Percentiles rank a stretch among this genome's conserved stretches.
These are phyloP conservation scores for Coix lacrymajobi DNA, from an alignment of 176 grass and related monocot species.

Conservation along the genomic window DNA sequence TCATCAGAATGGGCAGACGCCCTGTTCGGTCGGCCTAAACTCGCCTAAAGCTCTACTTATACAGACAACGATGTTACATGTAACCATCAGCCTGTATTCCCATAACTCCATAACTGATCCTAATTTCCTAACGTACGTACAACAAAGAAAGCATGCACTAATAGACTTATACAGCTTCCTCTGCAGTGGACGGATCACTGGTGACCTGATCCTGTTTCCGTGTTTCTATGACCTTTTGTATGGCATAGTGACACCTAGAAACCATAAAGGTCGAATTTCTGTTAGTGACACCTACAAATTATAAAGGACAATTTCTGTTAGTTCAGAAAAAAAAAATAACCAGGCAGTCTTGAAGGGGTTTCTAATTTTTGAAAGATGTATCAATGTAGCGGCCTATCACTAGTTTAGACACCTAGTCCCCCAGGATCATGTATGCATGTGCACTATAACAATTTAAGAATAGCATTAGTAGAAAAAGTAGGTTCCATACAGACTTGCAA, in stretches of 20 bases:
- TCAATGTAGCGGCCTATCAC: too few relatives aligned
- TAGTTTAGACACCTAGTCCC: too few relatives aligned
- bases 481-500: too few relatives aligned
- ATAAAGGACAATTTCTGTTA: constrained; percentile 18
- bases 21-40: background rate
- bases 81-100: background rate
- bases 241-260: constrained; percentile 78
- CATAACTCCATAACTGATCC: background rate
- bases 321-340: background rate
- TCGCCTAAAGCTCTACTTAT: constrained; percentile 9
- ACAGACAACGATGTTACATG: background rate
- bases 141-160: background rate
- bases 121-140: background rate
- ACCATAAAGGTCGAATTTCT: background rate
- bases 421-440: too few relatives aligned
- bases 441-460: too few relatives aligned
- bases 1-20: background rate
- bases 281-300: too few relatives aligned
- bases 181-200: constrained; percentile 28
- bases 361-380: too few relatives aligned
- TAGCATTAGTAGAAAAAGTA: too few relatives aligned
- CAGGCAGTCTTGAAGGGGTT: background rate
- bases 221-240: constrained; percentile 61
- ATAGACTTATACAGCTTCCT: constrained; percentile 38
- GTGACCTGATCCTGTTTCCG: constrained; percentile 18